Base-by-base conservation (phyloP, 176 grass and related monocot genomes). In the Dactylis glomerata region DNA sequence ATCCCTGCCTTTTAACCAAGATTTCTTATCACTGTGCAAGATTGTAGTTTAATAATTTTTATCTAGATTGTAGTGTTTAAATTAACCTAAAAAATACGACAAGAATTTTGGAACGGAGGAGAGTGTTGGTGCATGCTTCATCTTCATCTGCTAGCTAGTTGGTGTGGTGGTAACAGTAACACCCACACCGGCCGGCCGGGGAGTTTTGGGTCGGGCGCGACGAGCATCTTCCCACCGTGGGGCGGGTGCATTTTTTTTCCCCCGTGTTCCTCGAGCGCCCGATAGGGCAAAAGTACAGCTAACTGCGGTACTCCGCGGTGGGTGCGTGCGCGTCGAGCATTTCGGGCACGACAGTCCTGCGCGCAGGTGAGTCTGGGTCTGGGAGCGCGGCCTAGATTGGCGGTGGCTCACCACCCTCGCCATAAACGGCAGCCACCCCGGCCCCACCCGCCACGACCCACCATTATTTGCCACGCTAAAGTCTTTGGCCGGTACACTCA, bases 371-470 rank as follows among this genome's bases (percentile, higher is more conserved):
- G 22, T 17, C 50, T 7, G 13, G 45, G 3, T 1, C 0, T 16
- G 45, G 45, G 45, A 16, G 51, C 7, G 55, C 55, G 55, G 58
- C 58, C 87, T 89, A 81, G 45, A 81, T 81, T 28, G 82, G 87
- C 87, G 87, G 87, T 30, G 76, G 28, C 17, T 27, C 46, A 69
- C 63, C 49, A 8, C 77, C 14, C 65, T 32, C 30, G 77, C 41
- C 77, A 81, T 81, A 36, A 86, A 86, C 38, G 55, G 20, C 26
- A 22, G 41, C 41, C 37, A 40, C 1, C 36, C 11, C 0, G 20
- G 8, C 50, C 58, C 17, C 55, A 0, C 0, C 34, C 34, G 19
- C 54, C 34, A 27, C 71, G 27, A 26, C 45, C 58, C 15, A 6
- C 76, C 38, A 65, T 66, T 55, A 84, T 33, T 52, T 12, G 26